These are phyloP conservation scores for Trichomonas tenax DNA, from an alignment of 208 protist genomes.

Conservation along the genomic window DNA sequence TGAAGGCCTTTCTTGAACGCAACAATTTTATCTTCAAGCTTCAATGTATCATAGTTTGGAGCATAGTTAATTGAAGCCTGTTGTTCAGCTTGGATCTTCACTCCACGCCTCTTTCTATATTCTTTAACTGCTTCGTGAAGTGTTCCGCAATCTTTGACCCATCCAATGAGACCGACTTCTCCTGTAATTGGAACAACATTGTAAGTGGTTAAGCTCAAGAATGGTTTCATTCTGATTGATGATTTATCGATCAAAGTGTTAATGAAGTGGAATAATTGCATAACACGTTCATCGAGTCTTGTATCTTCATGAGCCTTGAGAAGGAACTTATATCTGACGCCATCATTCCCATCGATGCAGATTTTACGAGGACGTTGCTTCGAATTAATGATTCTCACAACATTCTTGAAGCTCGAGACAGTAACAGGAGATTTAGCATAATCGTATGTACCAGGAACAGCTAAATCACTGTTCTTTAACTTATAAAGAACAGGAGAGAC, in stretches of 20 bases:
- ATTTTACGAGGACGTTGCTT: conserved; percentile 11
- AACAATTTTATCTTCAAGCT: background rate
- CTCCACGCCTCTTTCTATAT: background rate
- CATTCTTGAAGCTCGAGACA: background rate
- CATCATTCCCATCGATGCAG: background rate
- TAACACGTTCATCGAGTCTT: conserved; percentile 7
- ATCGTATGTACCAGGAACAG: background rate
- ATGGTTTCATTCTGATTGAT: background rate
- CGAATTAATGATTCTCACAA: background rate
- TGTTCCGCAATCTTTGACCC: background rate
- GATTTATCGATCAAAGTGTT: background rate
- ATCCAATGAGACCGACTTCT: background rate
- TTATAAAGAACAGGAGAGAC: background rate
- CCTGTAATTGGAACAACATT: background rate
- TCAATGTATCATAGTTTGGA: background rate
- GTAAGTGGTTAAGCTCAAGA: background rate
- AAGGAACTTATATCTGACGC: background rate
- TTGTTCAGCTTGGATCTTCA: background rate
- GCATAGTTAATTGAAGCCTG: background rate
- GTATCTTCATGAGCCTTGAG: conserved; percentile 15
- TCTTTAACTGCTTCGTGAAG: background rate
- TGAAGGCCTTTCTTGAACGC: background rate
- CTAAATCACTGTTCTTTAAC: background rate
- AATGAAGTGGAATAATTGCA: conserved; percentile 8
- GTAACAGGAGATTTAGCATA: background rate